Base-by-base conservation (phyloP, 352 stramenopile genomes). In the Pythium diclinum region DNA sequence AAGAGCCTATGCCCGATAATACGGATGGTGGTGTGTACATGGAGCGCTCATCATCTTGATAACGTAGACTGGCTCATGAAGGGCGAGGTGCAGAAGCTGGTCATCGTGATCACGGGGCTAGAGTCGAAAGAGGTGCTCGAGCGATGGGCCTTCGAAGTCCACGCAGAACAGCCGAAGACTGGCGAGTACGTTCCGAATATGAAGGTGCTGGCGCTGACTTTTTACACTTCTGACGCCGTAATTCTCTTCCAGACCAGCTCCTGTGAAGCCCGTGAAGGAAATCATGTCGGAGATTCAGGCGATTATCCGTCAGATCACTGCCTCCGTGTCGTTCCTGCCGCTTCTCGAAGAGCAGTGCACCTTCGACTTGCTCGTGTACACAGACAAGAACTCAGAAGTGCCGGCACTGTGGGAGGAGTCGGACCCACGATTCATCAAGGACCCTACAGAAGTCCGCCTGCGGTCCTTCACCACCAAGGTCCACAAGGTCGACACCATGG, bases 251-350 rank as follows among this genome's bases (percentile, higher is more conserved):
- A 85, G 74, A 48, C 47, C 63, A 16, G 34, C 72, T 42, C 59
- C 63, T 32, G 78, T 67, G 16, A 97, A 97, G 66, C 68, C 86
- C 6, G 72, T 86, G 40, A 97, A 97, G 66, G 92, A 99, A 62
- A 98, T 99, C 74, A 97, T 97, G 80, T 83, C 92, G 28, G 97
- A 99, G 72, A 99, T 99, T 61, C 96, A 99, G 76, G 95, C 97
- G 8, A 99, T 99, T 66, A 99, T 99, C 73, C 92, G 97, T 23
- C 97, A 99, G 83, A 99, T 99, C 73, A 99, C 97, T 21, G 96
- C 97, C 11, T 96, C 84, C 56, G 95, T 99, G n/a, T 99, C 97
- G 8, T 99, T 99, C 75, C 76, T 99, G 34, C 97, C 97, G 47
- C 79, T 99, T 1, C 82, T 99, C 17, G 91, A 98, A 54, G 97